Evolutionary conservation across 169 alveolate genomes (phyloP), one percentile per base, ranked within the genome.

Genomic region (Plasmodium vinckei): DNA sequence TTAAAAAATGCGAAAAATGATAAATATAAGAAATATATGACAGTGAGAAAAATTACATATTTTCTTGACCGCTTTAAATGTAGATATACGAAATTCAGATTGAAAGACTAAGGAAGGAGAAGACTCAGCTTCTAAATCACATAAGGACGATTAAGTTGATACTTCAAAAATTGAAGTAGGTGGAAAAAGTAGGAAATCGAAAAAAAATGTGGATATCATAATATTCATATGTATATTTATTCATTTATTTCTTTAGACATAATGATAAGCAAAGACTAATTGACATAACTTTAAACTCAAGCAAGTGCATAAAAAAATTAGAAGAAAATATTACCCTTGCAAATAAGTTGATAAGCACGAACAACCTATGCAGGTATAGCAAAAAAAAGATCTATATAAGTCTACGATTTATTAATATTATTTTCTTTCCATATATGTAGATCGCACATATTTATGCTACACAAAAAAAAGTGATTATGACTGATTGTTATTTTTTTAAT

Each of bases 61-160:
- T 57, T 23, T 57, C 27, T 23, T n/a, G 5, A 13, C 4, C 9
- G 5, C 0, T 51, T 51, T 51, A 15, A 51, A 51, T 13, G 2
- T 27, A 73, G 88, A 73, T 73, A 46, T 73, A 73, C 42, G 88
- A 61, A 60, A 73, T 73, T 33, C 88, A 73, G 63, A 73, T 63
- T 23, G 88, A 73, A 54, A 19, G 88, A 61, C 60, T 73, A 19
- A 47, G 57, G 27, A 61, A 61, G 23, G 88, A 73, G 46, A 73
- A 73, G 51, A 73, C 75, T 2, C 88, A 73, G 42, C 88, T 73
- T 47, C 49, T 73, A 15, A 73, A 73, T 33, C 88, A 73, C 25
- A 73, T 73, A 63, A 59, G 88, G 19, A 73, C 88, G 0, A 73
- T 73, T 17, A 73, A 73, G 33, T 47, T 73, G 63, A 73, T 73